phyloP scores from a whole-genome alignment of 208 protist species.

The Crithidia thermophila region DNA sequence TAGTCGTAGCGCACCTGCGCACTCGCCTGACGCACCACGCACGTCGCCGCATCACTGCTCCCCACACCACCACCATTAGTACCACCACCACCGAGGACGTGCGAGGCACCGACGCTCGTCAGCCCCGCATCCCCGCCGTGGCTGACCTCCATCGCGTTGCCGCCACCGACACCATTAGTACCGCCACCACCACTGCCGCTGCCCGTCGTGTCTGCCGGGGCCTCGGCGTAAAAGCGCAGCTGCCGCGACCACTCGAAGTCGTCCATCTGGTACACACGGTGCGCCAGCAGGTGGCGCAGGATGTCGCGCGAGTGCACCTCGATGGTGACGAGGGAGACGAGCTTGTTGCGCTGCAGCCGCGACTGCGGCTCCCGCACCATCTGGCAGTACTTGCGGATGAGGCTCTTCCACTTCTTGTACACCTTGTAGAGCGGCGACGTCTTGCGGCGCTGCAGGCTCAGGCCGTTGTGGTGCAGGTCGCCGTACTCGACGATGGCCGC shows the following conservation, averaged over 20 bases:
- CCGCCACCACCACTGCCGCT: neutral
- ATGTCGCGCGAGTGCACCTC: conserved; percentile 99
- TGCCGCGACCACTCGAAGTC: conserved; percentile 98
- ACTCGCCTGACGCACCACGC: conserved; percentile 94
- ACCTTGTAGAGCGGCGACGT: conserved; percentile 91
- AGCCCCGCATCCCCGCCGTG: neutral
- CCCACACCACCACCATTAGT: no score
- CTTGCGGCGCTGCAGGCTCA: conserved; percentile 87
- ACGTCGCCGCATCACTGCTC: conserved; percentile 41
- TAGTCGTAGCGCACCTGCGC: conserved; percentile 95
- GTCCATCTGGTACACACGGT: conserved; percentile 74
- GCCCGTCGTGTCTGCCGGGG: neutral
- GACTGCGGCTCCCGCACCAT: conserved; percentile 94
- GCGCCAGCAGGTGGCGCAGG: conserved; percentile 92
- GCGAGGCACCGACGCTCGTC: neutral
- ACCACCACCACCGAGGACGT: neutral
- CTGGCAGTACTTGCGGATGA: conserved; percentile 96
- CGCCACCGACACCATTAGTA: neutral
- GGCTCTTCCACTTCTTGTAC: conserved; percentile 94
- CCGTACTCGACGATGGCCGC: conserved; percentile 90
- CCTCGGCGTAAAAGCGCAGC: conserved; percentile 96
- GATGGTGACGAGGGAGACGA: conserved; percentile 98
- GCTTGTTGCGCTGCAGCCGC: conserved; percentile 94
- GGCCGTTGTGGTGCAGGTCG: conserved; percentile 76
- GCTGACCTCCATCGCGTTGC: neutral